Percentiles rank a stretch among this genome's conserved stretches.
These are phyloP conservation scores for Talinum fruticosum DNA, from an alignment of 148 eudicot species.

Conservation along the genomic window DNA sequence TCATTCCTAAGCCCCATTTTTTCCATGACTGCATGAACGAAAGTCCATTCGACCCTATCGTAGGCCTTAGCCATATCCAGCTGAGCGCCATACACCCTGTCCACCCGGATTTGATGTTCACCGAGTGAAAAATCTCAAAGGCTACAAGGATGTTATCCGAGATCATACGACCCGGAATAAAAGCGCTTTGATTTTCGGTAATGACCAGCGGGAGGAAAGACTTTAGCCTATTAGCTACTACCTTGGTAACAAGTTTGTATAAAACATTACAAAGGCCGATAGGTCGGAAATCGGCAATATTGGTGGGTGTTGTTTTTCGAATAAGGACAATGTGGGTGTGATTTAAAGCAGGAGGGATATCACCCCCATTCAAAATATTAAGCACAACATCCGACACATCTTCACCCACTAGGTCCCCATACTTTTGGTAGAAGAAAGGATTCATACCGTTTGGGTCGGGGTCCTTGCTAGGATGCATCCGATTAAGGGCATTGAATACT, in stretches of 20 bases:
- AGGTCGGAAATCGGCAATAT: neutral
- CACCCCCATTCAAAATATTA: neutral
- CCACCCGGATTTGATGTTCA: neutral
- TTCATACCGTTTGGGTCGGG: neutral
- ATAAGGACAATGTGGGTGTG: neutral
- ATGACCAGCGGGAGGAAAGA: neutral
- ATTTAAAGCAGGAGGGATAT: neutral
- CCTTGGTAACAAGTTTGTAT: neutral
- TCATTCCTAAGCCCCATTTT: neutral
- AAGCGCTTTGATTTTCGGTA: neutral
- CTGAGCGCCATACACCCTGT: neutral
- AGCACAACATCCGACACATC: neutral
- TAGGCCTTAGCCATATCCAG: neutral
- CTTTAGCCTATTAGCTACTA: neutral
- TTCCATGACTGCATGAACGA: neutral
- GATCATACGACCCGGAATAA: neutral
- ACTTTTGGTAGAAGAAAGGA: neutral
- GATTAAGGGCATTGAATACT: neutral
- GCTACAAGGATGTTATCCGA: neutral
- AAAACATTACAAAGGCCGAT: neutral
- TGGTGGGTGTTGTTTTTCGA: neutral
- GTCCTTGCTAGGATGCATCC: neutral
- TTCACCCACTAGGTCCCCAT: neutral
- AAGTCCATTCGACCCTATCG: neutral
- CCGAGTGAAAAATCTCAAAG: neutral